Conservation (phyloP, 306 rosid genomes). For the Begonia masoniana region DNA sequence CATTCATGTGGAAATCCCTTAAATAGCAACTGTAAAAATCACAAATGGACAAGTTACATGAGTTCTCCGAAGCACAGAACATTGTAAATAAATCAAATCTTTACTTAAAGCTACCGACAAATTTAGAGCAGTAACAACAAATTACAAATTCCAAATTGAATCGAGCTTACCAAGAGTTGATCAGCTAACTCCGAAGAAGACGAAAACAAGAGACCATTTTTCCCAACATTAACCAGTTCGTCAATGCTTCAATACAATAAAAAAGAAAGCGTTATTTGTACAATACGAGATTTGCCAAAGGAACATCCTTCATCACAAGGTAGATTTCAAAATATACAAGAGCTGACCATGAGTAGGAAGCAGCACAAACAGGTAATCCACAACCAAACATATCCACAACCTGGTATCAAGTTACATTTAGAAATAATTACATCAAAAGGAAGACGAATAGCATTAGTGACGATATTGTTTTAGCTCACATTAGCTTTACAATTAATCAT, state of each 20-base stretch:
- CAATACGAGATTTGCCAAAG: no score
- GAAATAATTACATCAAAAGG: neutral
- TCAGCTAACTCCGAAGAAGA: conserved; percentile 91
- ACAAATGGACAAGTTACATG: conserved; percentile 6
- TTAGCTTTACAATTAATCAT: neutral
- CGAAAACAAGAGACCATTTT: conserved; percentile 84
- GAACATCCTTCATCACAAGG: no score
- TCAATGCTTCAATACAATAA: conserved; percentile 42
- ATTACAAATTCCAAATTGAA: conserved; percentile 1
- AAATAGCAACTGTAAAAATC: conserved; percentile 51
- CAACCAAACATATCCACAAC: conserved; percentile 99
- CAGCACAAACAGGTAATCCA: conserved; percentile 96
- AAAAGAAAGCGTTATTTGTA: neutral
- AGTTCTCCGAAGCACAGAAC: no score
- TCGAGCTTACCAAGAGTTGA: conserved; percentile 63
- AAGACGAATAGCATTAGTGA: neutral
- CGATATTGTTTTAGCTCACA: neutral
- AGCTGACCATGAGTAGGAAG: conserved; percentile 85
- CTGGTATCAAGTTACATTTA: conserved; percentile 20
- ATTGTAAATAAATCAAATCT: no score
- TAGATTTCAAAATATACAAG: neutral
- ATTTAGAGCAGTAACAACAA: no score
- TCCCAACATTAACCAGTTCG: conserved; percentile 74
- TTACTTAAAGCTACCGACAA: no score
- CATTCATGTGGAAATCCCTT: conserved; percentile 83